phyloP scores from a whole-genome alignment of 331 rosid genomes.

The Dryas integrifolia region DNA sequence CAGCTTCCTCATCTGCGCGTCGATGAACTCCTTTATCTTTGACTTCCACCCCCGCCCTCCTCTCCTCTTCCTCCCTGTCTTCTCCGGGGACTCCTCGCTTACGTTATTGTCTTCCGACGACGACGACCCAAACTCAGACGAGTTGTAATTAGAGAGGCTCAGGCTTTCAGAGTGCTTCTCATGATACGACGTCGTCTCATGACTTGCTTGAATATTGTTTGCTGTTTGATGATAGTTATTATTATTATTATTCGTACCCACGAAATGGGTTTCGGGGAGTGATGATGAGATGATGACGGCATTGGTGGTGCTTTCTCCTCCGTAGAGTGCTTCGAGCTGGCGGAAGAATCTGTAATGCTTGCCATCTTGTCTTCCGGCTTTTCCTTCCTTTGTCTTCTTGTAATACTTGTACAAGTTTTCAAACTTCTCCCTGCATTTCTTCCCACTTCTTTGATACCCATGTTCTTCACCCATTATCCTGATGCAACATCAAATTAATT shows the following conservation, averaged over 20 bases:
- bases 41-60: conserved; percentile 52
- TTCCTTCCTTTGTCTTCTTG: conserved; percentile 98
- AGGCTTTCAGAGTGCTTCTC: conserved; percentile 49
- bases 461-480: conserved; percentile 88
- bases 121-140: conserved; percentile 67
- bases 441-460: conserved; percentile 96
- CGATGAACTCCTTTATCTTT: conserved; percentile 76
- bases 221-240: conserved; percentile 29
- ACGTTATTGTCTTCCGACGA: conserved; percentile 46
- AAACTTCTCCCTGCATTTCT: conserved; percentile 93
- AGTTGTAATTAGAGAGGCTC: conserved; percentile 55
- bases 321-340: conserved; percentile 95
- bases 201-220: background rate
- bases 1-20: conserved; percentile 71
- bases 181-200: conserved; percentile 10
- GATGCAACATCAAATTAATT: background rate
- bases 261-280: conserved; percentile 45
- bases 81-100: conserved; percentile 23
- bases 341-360: conserved; percentile 94
- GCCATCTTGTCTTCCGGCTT: conserved; percentile 92
- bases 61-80: conserved; percentile 42
- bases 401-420: conserved; percentile 94
- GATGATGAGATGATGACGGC: conserved; percentile 19
- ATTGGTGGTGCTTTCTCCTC: conserved; percentile 46
- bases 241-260: conserved; percentile 19